Conservation (phyloP, 768 basidiomycete genomes). For the Chalciporus chontae region DNA sequence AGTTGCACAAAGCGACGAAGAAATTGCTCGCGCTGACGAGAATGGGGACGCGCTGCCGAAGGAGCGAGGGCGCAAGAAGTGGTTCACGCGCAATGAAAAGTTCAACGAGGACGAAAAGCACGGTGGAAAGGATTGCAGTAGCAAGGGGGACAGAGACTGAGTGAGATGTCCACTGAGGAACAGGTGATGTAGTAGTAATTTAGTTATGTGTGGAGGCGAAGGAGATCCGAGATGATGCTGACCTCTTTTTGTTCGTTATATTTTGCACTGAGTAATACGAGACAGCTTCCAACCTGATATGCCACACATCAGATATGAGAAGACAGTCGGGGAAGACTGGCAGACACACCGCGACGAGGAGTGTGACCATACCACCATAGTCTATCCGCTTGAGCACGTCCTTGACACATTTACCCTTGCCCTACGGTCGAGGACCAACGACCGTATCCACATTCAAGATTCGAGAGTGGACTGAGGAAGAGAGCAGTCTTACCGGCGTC, state of each 20-base stretch:
- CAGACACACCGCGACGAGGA: slow-evolving; percentile 6
- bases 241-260: slow-evolving; percentile 10
- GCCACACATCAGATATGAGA: neutral
- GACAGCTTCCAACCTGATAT: slow-evolving; percentile 11
- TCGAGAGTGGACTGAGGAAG: neutral
- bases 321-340: neutral
- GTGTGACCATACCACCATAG: slow-evolving; percentile 9
- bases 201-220: neutral
- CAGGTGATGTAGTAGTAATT: neutral
- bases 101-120: slow-evolving; percentile 7
- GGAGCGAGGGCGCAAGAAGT: slow-evolving; percentile 8
- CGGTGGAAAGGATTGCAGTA: slow-evolving; percentile 6
- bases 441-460: neutral
- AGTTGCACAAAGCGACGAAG: slow-evolving; percentile 12
- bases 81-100: slow-evolving; percentile 7
- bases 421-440: slow-evolving; percentile 1
- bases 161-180: slow-evolving; percentile 7
- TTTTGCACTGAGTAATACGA: slow-evolving; percentile 13
- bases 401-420: slow-evolving; percentile 5
- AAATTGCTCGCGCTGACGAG: slow-evolving; percentile 8
- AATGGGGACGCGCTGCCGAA: slow-evolving; percentile 5
- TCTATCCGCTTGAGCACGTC: slow-evolving; percentile 11
- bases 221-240: neutral
- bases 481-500: slow-evolving; percentile 5
- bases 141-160: slow-evolving; percentile 7